A percentile compares a stretch with the other conserved stretches of the same genome.
Conservation (phyloP, 805 yeast genomes). For the Barnettozyma populi region DNA sequence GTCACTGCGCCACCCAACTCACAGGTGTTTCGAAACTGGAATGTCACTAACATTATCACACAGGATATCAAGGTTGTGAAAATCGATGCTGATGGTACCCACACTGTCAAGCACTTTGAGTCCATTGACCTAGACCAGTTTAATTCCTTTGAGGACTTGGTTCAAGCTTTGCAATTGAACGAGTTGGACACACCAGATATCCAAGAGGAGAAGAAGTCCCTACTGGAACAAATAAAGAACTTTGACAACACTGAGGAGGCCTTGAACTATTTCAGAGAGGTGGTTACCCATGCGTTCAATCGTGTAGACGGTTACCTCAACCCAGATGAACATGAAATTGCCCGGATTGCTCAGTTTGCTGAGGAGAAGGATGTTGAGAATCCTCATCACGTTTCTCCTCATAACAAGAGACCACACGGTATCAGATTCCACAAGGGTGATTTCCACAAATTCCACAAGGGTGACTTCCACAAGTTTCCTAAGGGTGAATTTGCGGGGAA, state of each 20-base stretch:
- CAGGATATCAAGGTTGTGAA: conserved; percentile 15
- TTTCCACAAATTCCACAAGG: background rate
- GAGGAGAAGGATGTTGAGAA: background rate
- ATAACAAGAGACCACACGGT: conserved; percentile 3
- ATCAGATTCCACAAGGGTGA: background rate
- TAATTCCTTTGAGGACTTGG: conserved; percentile 8
- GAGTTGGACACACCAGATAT: conserved; percentile 7
- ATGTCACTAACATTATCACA: background rate
- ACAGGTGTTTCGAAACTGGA: background rate
- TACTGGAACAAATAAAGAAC: conserved; percentile 2
- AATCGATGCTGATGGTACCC: conserved; percentile 12
- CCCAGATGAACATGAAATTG: background rate
- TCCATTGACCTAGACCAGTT: conserved; percentile 19
- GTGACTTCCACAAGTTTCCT: background rate
- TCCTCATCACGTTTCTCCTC: conserved; percentile 7
- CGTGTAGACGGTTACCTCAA: conserved; percentile 2
- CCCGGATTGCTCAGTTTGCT: background rate
- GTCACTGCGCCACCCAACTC: conserved; percentile 15
- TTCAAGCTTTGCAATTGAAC: conserved; percentile 11
- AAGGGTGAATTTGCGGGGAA: background rate
- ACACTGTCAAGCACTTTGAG: conserved; percentile 9
- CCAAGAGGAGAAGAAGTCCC: conserved; percentile 3
- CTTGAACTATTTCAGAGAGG: conserved; percentile 5
- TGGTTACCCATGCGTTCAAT: conserved; percentile 1
- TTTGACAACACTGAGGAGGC: conserved; percentile 6